phyloP scores from a whole-genome alignment of 2,329 filamentous ascomycete species.

The Trichoderma afroharzianum region DNA sequence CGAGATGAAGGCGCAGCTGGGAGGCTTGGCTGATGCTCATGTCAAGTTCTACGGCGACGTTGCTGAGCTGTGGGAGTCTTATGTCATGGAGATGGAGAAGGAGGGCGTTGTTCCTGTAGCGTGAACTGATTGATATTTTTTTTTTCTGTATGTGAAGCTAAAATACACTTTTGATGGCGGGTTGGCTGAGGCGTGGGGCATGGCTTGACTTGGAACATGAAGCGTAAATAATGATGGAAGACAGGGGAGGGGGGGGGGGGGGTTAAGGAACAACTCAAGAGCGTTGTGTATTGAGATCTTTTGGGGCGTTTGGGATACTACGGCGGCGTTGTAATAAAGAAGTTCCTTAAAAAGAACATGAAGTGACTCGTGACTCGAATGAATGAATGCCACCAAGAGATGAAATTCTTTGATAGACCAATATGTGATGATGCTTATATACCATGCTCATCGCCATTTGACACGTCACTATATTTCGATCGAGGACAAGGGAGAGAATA shows the following conservation, averaged over 20 bases:
- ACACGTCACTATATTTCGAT: neutral
- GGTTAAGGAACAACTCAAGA: neutral
- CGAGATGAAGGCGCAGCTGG: constrained; percentile 86
- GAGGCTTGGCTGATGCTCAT: constrained; percentile 78
- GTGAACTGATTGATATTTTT: neutral
- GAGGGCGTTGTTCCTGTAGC: constrained; percentile 41
- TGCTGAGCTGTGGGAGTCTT: constrained; percentile 81
- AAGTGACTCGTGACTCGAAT: neutral
- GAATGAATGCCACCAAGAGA: neutral
- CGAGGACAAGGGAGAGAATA: neutral
- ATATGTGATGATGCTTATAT: too few relatives aligned
- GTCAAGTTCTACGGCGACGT: constrained; percentile 80
- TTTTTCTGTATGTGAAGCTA: neutral
- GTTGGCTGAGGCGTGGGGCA: neutral
- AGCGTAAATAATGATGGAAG: neutral
- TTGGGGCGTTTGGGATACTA: constrained; percentile 3
- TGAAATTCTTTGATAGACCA: neutral
- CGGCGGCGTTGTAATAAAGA: constrained; percentile 12
- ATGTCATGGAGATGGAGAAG: constrained; percentile 82
- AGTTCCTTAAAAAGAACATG: neutral
- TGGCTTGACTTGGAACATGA: neutral
- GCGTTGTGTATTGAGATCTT: neutral
- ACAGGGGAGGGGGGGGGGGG: neutral
- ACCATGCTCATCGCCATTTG: too few relatives aligned
- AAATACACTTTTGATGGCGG: neutral